Conservation (phyloP, 768 basidiomycete genomes). For the Tylopilus felleus region DNA sequence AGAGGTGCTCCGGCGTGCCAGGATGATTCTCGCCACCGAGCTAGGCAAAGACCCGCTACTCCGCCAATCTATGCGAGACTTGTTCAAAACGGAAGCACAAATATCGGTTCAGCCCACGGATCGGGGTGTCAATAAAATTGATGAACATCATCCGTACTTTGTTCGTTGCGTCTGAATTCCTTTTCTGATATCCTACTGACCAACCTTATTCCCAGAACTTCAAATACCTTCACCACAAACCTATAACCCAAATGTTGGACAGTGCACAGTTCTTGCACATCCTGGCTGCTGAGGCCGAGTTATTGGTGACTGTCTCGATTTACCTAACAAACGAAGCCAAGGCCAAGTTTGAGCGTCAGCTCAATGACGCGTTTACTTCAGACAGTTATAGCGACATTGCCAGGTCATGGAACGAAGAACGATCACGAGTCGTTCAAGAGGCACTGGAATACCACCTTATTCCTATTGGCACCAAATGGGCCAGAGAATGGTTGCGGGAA, state of each 20-base stretch:
- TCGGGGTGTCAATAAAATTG: constrained; percentile 73
- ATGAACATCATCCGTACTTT: constrained; percentile 68
- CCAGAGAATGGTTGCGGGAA: constrained; percentile 82
- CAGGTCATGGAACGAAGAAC: constrained; percentile 87
- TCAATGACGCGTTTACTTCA: constrained; percentile 82
- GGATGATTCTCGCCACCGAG: constrained; percentile 85
- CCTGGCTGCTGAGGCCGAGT: constrained; percentile 85
- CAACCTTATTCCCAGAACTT: constrained; percentile 59
- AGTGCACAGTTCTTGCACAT: constrained; percentile 86
- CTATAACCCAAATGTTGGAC: constrained; percentile 63
- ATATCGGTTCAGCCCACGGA: constrained; percentile 86
- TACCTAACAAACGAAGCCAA: constrained; percentile 59
- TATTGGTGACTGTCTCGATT: constrained; percentile 76
- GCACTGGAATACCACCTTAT: constrained; percentile 79
- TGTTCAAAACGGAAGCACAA: constrained; percentile 71
- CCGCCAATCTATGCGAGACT: constrained; percentile 68
- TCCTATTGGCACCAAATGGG: constrained; percentile 84
- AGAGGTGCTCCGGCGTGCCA: constrained; percentile 68
- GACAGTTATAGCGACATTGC: constrained; percentile 83
- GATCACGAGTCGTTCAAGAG: constrained; percentile 73
- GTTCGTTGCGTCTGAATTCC: constrained; percentile 39
- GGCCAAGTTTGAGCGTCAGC: constrained; percentile 64
- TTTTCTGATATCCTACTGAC: constrained; percentile 4
- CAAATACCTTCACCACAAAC: constrained; percentile 88
- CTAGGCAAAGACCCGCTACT: constrained; percentile 91